Evolutionary conservation across 225 moss, liverwort and hornwort genomes (phyloP).

Genomic region (Neckera pumila): DNA sequence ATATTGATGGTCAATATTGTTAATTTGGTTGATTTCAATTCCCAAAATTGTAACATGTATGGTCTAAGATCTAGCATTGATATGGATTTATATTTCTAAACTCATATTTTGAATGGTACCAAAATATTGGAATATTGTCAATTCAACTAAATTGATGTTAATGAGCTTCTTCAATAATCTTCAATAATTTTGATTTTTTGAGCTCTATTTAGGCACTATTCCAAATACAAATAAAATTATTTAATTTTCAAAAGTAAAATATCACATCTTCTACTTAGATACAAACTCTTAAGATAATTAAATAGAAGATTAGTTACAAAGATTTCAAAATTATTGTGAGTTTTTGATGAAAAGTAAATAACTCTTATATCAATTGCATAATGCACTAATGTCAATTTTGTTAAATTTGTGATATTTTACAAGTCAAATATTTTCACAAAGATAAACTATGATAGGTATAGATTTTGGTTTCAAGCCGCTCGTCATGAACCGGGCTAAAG

Average conservation of each 20-base stretch:
- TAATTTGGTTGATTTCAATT: accelerated
- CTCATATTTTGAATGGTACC: not conserved
- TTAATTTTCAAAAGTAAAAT: not conserved
- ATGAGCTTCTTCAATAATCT: not conserved
- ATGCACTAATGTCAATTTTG: not conserved
- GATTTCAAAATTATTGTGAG: no score
- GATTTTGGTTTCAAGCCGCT: accelerated
- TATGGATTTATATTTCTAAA: not conserved
- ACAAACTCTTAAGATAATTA: no score
- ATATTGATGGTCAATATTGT: no score
- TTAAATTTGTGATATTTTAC: not conserved
- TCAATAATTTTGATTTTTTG: not conserved
- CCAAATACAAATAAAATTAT: not conserved
- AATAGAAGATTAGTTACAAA: no score
- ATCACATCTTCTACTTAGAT: accelerated
- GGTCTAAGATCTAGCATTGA: not conserved
- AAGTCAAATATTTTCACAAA: not conserved
- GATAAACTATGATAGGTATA: not conserved
- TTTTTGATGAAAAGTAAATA: no score
- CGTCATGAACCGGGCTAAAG: accelerated
- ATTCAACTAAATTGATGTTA: not conserved
- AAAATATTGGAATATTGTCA: not conserved
- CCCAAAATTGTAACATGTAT: not conserved
- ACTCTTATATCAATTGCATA: not conserved
- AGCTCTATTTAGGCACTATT: not conserved